Base-by-base conservation (phyloP, 768 basidiomycete genomes). In the Hygrocybe punicea region DNA sequence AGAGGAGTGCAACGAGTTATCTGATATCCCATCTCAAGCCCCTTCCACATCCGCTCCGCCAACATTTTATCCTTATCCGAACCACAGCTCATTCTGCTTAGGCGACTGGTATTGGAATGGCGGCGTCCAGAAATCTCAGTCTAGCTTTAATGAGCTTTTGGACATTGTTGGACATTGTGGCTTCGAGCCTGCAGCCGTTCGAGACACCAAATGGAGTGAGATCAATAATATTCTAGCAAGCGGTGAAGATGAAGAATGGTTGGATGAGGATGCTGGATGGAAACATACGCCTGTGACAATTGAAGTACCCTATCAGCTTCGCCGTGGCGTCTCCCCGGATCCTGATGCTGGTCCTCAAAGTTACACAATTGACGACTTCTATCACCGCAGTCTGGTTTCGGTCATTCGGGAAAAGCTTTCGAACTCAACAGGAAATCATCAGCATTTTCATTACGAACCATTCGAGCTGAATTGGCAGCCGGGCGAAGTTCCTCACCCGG, bases 381-480 rank as follows among this genome's bases (percentile, higher is more conserved):
- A 57, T 25, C 64, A 66, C 40, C 53, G 42, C 10, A 50, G 45
- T 9, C 51, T 65, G 0, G 33, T 62, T 9, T 59, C 60, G 0
- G 54, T 65, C 21, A 57, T 65, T 34, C 29, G 36, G 0, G 58
- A 65, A 42, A 65, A 62, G n/a, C 14, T 66, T 14, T 4, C 51
- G 1, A 60, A 59, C 55, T n/a, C 25, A 13, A 9, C 25, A 9
- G 19, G 29, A 10, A 36, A 50, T 21, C 16, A 51, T 16, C 5
- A 39, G 1, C 45, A 23, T 17, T 67, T 67, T 52, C 62, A 62
- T 53, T 60, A 56, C 19, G 48, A 63, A 39, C 63, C 61, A 4
- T 63, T 53, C 33, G 34, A 58, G 24, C 29, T 62, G 42, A 25
- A 6, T 5, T 65, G 64, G 64, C 21, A 52, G 34, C 33, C 47